Evolutionary conservation across 768 basidiomycete species (phyloP).

Genomic region (Fistulinella prunicolor): DNA sequence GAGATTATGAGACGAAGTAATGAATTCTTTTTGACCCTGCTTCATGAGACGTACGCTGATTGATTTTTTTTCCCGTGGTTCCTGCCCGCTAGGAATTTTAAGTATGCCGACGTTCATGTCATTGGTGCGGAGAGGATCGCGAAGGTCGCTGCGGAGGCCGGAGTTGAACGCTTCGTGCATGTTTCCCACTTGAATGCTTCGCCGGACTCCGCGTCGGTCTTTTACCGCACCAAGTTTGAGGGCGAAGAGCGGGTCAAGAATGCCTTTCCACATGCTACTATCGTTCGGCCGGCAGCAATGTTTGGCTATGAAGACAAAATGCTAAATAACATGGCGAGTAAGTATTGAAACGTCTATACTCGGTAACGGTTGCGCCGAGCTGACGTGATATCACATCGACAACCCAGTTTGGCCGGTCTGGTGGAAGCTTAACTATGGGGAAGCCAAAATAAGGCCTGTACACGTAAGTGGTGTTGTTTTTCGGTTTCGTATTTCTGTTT

Average conservation of each 20-base stretch:
- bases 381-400: conserved; percentile 7
- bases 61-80: background rate
- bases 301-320: conserved; percentile 96
- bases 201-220: conserved; percentile 68
- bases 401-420: conserved; percentile 75
- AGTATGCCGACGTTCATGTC: conserved; percentile 77
- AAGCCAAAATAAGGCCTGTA: conserved; percentile 86
- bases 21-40: conserved; percentile 23
- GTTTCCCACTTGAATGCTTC: conserved; percentile 94
- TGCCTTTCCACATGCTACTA: conserved; percentile 82
- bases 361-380: conserved; percentile 7
- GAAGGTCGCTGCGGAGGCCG: conserved; percentile 67
- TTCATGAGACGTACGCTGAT: conserved; percentile 12
- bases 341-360: conserved; percentile 31
- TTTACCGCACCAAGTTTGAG: conserved; percentile 86
- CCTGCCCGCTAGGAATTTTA: conserved; percentile 69
- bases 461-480: conserved; percentile 58
- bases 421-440: conserved; percentile 89
- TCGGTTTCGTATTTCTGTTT: conserved; percentile 18
- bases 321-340: conserved; percentile 88
- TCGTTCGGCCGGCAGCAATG: conserved; percentile 81
- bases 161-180: conserved; percentile 86
- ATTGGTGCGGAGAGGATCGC: conserved; percentile 85
- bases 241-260: conserved; percentile 86
- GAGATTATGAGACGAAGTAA: conserved; percentile 95